Evolutionary conservation across 495 filamentous ascomycete genomes (phyloP), one percentile per base, ranked within the genome.

Genomic region (Trichocladium antarcticum): DNA sequence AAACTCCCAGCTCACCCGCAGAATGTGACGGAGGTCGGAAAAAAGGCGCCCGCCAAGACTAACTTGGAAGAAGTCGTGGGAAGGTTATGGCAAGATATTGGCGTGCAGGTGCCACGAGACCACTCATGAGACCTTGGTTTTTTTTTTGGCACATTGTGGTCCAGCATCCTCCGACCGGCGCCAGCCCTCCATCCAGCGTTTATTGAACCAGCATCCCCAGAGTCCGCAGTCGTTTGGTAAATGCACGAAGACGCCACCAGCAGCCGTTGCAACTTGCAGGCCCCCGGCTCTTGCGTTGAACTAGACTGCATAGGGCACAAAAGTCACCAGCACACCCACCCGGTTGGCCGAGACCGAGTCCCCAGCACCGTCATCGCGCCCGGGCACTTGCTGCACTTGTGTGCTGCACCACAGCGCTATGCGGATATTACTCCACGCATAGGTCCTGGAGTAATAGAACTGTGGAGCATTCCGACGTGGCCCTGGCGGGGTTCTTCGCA

Each of bases 71-170:
- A 14, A 28, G 29, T 1, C n/a, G 8, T 27, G 0, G 9, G 20
- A 4, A 12, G 14, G 27, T 10, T 32, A 20, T 31, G 15, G 35
- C 21, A 20, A 27, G 21, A 27, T 28, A 32, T 54, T 43, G 50
- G 42, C 24, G 43, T 56, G 55, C 49, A 47, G 55, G 55, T 58
- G 53, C 50, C 53, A 58, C 56, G 22, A 47, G 47, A 6, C 15
- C 15, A n/a, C 17, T 6, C 6, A 40, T 49, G 38, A 56, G 50
- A 58, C 53, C 53, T 47, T 58, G 48, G 21, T 56, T 50, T 47
- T 49, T 22, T 14, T 45, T 39, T 35, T 15, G 37, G 8, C 42
- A 32, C 38, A 7, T 54, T 31, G 22, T 27, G 36, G 36, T 37
- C 42, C n/a, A 11, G 37, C 14, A 39, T n/a, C 21, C 15, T 53